Conservation (phyloP, 2,329 filamentous ascomycete species). For the Monosporascus sp. region DNA sequence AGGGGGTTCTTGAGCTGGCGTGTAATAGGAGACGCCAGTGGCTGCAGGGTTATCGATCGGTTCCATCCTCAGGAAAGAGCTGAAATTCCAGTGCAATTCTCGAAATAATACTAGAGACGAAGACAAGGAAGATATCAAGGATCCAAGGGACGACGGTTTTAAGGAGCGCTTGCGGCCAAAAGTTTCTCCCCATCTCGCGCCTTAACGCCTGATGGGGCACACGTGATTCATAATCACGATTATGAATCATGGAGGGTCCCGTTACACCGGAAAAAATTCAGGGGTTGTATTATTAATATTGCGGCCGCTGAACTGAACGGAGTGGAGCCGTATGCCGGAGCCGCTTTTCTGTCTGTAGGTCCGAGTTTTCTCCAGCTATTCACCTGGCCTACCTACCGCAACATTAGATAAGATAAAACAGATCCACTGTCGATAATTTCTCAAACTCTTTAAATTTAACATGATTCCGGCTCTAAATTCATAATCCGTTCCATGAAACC, state of each 20-base stretch:
- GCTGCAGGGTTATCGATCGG: conserved; percentile 20
- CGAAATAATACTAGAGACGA: not conserved
- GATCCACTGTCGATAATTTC: too few relatives aligned
- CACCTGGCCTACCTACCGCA: too few relatives aligned
- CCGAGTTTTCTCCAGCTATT: too few relatives aligned
- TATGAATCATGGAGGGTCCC: not conserved
- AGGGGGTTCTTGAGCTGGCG: conserved; percentile 33
- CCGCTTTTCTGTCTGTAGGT: too few relatives aligned
- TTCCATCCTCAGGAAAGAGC: not conserved
- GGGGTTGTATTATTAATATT: too few relatives aligned
- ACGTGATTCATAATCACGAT: too few relatives aligned
- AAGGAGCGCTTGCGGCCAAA: not conserved
- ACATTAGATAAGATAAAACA: too few relatives aligned
- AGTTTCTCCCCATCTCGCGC: not conserved
- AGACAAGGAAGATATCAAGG: not conserved
- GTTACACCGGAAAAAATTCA: not conserved
- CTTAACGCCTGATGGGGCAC: not conserved
- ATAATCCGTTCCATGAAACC: too few relatives aligned
- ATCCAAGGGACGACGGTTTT: not conserved
- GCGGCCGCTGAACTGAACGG: too few relatives aligned
- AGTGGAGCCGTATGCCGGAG: too few relatives aligned
- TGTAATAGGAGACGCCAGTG: conserved; percentile 35
- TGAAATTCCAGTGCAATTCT: not conserved
- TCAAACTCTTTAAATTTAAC: too few relatives aligned
- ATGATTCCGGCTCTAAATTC: too few relatives aligned